Base-by-base conservation (phyloP, 371 early-diverging fungal genomes). In the Mucor racemosus region DNA sequence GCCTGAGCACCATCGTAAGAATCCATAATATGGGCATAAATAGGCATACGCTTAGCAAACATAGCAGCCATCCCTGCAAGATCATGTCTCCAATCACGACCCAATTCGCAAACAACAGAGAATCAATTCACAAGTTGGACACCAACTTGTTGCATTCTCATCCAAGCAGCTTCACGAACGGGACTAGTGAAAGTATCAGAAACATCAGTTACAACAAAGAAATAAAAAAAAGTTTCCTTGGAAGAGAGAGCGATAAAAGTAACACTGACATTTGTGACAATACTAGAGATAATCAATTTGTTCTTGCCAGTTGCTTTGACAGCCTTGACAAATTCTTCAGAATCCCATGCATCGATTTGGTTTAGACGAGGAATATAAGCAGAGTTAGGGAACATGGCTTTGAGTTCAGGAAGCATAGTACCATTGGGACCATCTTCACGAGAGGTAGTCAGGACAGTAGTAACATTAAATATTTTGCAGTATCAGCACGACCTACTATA, bases 341-440 rank as follows among this genome's bases (percentile, higher is more conserved):
- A 53, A 40, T 75, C 75, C 75, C 72, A 71, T 44, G 75, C 72
- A 54, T 75, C 72, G 67, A 75, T 68, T 72, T 72, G 72, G 64
- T 69, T 68, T 62, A 66, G 75, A 60, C 72, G 72, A 35, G 68
- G 54, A 57, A 72, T 66, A 26, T 65, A 64, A 56, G 72, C 62
- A 53, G 66, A 63, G 59, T 66, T 34, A 40, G 72, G 72, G 65
- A 72, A 75, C 66, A 75, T 58, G 5, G 38, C 58, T 54, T 67
- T 65, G 11, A 72, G 46, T 13, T 68, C 69, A 26, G 72, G 72
- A 39, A 72, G 60, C 48, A 72, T 26, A 26, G 64, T 61, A 17
- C 68, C 75, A 36, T 75, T 72, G 55, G 75, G 72, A 15, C 75
- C 75, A 57, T 74, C 71, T 56, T 67, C 68, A 50, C 67, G 68